Percentiles rank a stretch among this genome's conserved stretches.
Evolutionary conservation across 2,329 filamentous ascomycete species (phyloP).

Genomic region (Pseudopyricularia cyperi): DNA sequence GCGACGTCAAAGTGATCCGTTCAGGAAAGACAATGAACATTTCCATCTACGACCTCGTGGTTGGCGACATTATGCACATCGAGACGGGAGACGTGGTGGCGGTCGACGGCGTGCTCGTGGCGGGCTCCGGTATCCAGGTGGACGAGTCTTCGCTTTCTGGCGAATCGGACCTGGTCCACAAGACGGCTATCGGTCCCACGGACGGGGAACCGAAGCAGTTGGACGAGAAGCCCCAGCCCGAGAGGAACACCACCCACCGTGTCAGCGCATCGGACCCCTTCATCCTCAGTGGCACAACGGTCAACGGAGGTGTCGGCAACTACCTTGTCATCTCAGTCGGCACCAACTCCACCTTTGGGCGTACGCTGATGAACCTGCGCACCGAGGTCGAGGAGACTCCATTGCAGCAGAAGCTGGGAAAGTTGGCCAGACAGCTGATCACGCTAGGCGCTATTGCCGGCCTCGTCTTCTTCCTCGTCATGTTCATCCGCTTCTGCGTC

Average conservation of each 20-base stretch:
- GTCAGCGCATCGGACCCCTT: slow-evolving; percentile 43
- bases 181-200: slow-evolving; percentile 38
- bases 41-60: slow-evolving; percentile 49
- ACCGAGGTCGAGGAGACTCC: slow-evolving; percentile 39
- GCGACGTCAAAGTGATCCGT: slow-evolving; percentile 48
- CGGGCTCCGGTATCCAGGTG: slow-evolving; percentile 51
- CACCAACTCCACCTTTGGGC: slow-evolving; percentile 38
- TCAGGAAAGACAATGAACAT: slow-evolving; percentile 48
- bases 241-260: slow-evolving; percentile 29
- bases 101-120: slow-evolving; percentile 52
- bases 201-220: neutral
- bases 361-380: slow-evolving; percentile 41
- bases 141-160: slow-evolving; percentile 60
- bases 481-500: slow-evolving; percentile 66
- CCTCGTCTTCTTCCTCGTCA: slow-evolving; percentile 60
- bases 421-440: slow-evolving; percentile 27
- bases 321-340: slow-evolving; percentile 44
- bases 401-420: slow-evolving; percentile 38
- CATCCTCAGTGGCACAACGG: slow-evolving; percentile 42
- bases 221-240: neutral
- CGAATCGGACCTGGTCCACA: slow-evolving; percentile 57
- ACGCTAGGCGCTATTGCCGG: slow-evolving; percentile 51
- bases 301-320: slow-evolving; percentile 38
- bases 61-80: slow-evolving; percentile 52
- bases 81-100: slow-evolving; percentile 56